Percentiles rank a stretch among this genome's conserved stretches.
Evolutionary conservation across 2,329 filamentous ascomycete genomes (phyloP).

Genomic region (Chaetomiaceae sp.): DNA sequence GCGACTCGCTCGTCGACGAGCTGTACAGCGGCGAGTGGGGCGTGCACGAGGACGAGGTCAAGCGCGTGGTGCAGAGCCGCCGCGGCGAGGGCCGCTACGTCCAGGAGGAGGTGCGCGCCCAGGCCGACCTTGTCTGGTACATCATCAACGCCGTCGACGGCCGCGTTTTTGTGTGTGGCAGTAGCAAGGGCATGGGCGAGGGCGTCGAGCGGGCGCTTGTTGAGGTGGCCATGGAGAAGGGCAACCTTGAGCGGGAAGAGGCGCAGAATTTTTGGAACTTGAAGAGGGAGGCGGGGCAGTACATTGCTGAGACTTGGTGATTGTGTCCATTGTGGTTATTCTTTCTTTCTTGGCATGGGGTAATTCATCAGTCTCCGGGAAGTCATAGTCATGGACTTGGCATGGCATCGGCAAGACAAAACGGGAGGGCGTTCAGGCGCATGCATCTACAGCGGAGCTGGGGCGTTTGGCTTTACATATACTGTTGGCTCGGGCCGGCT

Average conservation of each 20-base stretch:
- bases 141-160: constrained; percentile 96
- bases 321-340: too few species aligned
- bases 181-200: constrained; percentile 94
- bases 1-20: constrained; percentile 92
- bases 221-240: constrained; percentile 89
- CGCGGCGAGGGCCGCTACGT: constrained; percentile 83
- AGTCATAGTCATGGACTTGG: background rate
- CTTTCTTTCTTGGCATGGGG: background rate
- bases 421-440: constrained; percentile 9
- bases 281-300: constrained; percentile 90
- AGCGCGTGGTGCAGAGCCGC: constrained; percentile 73
- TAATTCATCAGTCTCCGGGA: background rate
- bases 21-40: constrained; percentile 97
- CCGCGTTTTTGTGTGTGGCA: constrained; percentile 92
- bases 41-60: constrained; percentile 81
- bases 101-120: constrained; percentile 86
- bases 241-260: constrained; percentile 75
- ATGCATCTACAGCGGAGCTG: constrained; percentile 9
- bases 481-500: constrained; percentile 15
- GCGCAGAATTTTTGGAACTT: constrained; percentile 83
- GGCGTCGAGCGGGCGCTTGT: constrained; percentile 85
- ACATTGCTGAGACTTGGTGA: constrained; percentile 80
- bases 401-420: constrained; percentile 1
- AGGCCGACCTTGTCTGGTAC: constrained; percentile 97
- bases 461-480: constrained; percentile 11